Percentiles rank a stretch among this genome's conserved stretches.
Evolutionary conservation across 352 stramenopile genomes (phyloP).

Genomic region (Pythium scleroteichum): DNA sequence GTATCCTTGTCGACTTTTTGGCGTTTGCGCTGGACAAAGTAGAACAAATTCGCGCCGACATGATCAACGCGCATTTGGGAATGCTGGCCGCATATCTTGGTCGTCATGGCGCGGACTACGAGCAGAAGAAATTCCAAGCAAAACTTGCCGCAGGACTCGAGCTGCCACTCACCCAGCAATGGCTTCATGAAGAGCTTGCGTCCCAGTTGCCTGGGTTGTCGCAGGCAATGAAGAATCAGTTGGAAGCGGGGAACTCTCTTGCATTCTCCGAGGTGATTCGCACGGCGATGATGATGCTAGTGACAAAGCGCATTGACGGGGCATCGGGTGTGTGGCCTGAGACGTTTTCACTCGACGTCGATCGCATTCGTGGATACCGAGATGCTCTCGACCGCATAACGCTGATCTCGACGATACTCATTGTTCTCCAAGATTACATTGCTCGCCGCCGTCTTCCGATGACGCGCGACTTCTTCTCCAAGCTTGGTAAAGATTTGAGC

Average conservation of each 20-base stretch:
- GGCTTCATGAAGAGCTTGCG: conserved; percentile 45
- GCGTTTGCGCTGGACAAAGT: conserved; percentile 67
- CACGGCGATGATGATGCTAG: conserved; percentile 44
- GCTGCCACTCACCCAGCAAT: conserved; percentile 51
- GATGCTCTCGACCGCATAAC: conserved; percentile 59
- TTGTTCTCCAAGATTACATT: conserved; percentile 61
- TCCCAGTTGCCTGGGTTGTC: conserved; percentile 33
- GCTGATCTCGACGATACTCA: conserved; percentile 56
- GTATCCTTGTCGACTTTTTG: conserved; percentile 59
- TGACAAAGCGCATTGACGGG: conserved; percentile 57
- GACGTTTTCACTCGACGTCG: conserved; percentile 59
- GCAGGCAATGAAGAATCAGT: conserved; percentile 21
- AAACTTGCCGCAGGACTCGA: conserved; percentile 26
- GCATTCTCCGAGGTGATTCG: conserved; percentile 54
- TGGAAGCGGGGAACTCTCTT: conserved; percentile 33
- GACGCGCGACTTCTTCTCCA: conserved; percentile 35
- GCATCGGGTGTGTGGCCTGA: conserved; percentile 54
- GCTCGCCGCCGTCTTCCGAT: conserved; percentile 31
- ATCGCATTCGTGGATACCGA: conserved; percentile 51
- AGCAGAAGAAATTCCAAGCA: conserved; percentile 53
- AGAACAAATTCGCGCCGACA: conserved; percentile 61
- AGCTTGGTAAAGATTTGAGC: conserved; percentile 37
- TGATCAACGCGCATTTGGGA: conserved; percentile 58
- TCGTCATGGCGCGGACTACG: conserved; percentile 63
- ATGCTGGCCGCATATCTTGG: conserved; percentile 56